Base-by-base conservation (phyloP, 2,329 filamentous ascomycete species). In the Rhinocladiella mackenziei region DNA sequence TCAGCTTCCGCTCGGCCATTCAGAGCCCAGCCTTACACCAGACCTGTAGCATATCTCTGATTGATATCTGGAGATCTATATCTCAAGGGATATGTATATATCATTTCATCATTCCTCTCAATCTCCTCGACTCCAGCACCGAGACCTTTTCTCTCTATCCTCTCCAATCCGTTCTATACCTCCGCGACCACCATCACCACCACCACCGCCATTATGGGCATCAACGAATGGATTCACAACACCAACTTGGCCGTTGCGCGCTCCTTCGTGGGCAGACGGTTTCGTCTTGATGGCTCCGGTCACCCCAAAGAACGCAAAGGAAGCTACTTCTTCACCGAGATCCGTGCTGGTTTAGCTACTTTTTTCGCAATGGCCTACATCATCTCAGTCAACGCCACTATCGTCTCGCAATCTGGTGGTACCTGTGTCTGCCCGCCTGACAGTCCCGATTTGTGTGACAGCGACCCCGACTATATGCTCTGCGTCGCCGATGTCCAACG, bases 301-400 rank as follows among this genome's bases (percentile, higher is more conserved):
- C 85, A 91, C 76, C 77, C 75, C 53, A 77, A 73, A 57, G 82
- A 86, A 64, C 80, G 86, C 40, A 83, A 86, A 61, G 82, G 82
- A 15, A 83, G 86, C 22, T 75, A 76, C 57, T 94, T 94, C 70
- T 80, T 86, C 58, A 94, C 87, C 36, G 88, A 94, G 68, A 72
- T 94, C 41, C 83, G 88, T 50, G 88, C 85, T 47, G 88, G 88
- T 35, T 68, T 94, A 26, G 86, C 86, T 18, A 89, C 85, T 2
- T 86, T 86, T 60, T 81, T 83, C 42, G 84, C 83, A 2, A 88
- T 89, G 86, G 83, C 85, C 10, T 91, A 89, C 62, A 88, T 89
- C 67, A 84, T 86, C 62, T 77, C 77, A 56, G 74, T 74, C 47
- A 70, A 92, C 77, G 74, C 81, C 8, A 78, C 78, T 14, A 82